phyloP scores from a whole-genome alignment of 441 rosid species.

The Theobroma grandiflorum region DNA sequence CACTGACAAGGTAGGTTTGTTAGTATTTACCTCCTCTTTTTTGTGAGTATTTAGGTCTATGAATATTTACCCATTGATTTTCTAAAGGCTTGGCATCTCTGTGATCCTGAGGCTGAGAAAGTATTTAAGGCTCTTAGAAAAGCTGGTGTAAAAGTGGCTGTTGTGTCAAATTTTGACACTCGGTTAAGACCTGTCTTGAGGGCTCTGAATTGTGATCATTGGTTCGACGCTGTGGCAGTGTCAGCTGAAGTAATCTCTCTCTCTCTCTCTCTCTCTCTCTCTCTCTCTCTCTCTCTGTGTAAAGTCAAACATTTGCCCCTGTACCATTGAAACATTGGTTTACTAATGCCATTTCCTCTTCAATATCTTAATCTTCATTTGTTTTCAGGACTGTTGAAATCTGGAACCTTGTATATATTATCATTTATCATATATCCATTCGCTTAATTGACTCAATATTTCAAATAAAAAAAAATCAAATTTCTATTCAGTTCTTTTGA shows the following conservation, averaged over 20 bases:
- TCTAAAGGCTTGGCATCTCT: slow-evolving; percentile 90
- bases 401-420: background rate
- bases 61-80: background rate
- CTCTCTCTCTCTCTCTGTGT: slow-evolving; percentile 6
- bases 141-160: slow-evolving; percentile 83
- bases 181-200: slow-evolving; percentile 82
- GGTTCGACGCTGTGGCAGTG: slow-evolving; percentile 96
- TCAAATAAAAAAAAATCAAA: background rate
- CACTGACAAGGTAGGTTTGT: slow-evolving; percentile 68
- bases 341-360: background rate
- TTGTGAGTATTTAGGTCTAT: slow-evolving; percentile 12
- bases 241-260: slow-evolving; percentile 84
- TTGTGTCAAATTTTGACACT: slow-evolving; percentile 95
- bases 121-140: slow-evolving; percentile 77
- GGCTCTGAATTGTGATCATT: slow-evolving; percentile 81
- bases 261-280: background rate
- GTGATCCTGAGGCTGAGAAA: slow-evolving; percentile 87
- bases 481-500: background rate
- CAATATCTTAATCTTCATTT: background rate
- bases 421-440: background rate
- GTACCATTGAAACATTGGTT: background rate
- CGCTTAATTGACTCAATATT: background rate
- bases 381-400: background rate
- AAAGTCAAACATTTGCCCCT: no score
- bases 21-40: slow-evolving; percentile 19